Conservation (phyloP, 768 basidiomycete genomes). For the Amanita rimosa region DNA sequence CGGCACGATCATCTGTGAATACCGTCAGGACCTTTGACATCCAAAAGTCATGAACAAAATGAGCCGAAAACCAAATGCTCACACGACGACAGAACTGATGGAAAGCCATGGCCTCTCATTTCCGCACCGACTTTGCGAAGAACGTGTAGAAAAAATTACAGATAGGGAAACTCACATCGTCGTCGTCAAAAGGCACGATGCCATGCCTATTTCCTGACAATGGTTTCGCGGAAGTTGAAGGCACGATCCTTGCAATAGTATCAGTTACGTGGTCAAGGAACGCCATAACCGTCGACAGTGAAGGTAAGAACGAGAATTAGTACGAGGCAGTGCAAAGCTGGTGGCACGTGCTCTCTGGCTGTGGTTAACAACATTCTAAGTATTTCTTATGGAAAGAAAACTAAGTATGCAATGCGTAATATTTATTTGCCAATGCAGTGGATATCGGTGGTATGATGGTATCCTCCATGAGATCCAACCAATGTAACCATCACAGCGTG, state of each 20-base stretch:
- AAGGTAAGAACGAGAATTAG: background rate
- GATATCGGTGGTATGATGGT: slow-evolving; percentile 1
- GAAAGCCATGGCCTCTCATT: slow-evolving; percentile 29
- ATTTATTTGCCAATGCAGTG: background rate
- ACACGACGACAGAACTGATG: slow-evolving; percentile 49
- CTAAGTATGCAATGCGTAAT: background rate
- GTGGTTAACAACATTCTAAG: background rate
- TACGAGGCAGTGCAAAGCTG: background rate
- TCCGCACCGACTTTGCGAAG: slow-evolving; percentile 10
- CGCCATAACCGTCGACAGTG: slow-evolving; percentile 28
- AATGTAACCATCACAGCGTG: background rate
- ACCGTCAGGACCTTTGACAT: slow-evolving; percentile 8
- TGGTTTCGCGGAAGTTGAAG: slow-evolving; percentile 27
- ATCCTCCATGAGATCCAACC: slow-evolving; percentile 1
- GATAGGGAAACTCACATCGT: slow-evolving; percentile 42
- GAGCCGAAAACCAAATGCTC: slow-evolving; percentile 65
- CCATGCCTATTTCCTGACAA: slow-evolving; percentile 41
- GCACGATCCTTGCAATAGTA: slow-evolving; percentile 32
- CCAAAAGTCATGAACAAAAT: slow-evolving; percentile 9
- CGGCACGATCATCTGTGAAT: slow-evolving; percentile 70
- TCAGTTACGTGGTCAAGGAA: slow-evolving; percentile 48
- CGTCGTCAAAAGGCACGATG: slow-evolving; percentile 49
- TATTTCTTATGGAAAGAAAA: background rate
- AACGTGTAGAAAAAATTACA: slow-evolving; percentile 7
- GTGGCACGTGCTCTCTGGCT: background rate